Conservation (phyloP, 768 basidiomycete species). For the Clitopilus passeckerianus region DNA sequence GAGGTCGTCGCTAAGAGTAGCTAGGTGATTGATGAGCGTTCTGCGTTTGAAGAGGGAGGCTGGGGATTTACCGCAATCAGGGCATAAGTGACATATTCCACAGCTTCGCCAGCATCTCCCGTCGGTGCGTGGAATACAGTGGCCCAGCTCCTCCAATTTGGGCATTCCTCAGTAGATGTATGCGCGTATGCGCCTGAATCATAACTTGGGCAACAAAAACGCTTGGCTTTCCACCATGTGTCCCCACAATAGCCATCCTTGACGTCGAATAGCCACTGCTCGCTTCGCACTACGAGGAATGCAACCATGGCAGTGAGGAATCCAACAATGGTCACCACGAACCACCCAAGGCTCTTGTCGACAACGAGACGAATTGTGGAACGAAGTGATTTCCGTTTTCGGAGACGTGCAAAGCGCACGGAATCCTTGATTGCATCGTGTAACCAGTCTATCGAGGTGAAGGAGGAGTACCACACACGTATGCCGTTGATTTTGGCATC, state of each 20-base stretch:
- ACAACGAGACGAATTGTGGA: conserved; percentile 57
- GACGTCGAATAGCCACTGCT: conserved; percentile 86
- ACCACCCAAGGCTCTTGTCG: conserved; percentile 84
- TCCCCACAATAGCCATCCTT: conserved; percentile 85
- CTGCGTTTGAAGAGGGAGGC: not conserved
- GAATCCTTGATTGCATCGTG: conserved; percentile 97
- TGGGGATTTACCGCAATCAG: conserved; percentile 67
- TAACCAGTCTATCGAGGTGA: conserved; percentile 92
- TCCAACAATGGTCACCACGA: conserved; percentile 86
- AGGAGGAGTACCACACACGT: conserved; percentile 87
- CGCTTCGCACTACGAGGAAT: conserved; percentile 79
- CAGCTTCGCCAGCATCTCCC: conserved; percentile 29
- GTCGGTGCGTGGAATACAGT: conserved; percentile 36
- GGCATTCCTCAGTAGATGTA: conserved; percentile 39
- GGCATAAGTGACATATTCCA: conserved; percentile 69
- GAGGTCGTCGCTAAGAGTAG: conserved; percentile 68
- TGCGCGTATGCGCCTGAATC: conserved; percentile 2
- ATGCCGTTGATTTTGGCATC: conserved; percentile 79
- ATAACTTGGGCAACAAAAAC: conserved; percentile 71
- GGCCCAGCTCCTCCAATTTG: conserved; percentile 75
- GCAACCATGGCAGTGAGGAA: conserved; percentile 82
- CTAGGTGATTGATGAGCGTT: conserved; percentile 31
- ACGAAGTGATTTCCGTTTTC: conserved; percentile 64
- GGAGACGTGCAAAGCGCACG: conserved; percentile 67
- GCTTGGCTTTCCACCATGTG: conserved; percentile 67